Conservation (phyloP, 2,329 filamentous ascomycete species). For the Xylariales sp. region DNA sequence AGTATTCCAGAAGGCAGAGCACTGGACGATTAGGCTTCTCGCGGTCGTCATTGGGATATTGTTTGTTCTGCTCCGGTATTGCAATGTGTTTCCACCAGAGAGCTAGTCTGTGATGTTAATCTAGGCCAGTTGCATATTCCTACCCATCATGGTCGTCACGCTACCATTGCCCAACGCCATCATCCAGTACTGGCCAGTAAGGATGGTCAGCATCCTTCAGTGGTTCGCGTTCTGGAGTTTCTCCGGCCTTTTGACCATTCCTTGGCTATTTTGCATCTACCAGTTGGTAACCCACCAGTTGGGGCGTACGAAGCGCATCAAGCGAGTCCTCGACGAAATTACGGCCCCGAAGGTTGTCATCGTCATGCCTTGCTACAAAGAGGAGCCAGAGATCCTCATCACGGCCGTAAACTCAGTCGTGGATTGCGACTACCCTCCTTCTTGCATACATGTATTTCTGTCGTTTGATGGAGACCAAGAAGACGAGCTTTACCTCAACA, state of each 20-base stretch:
- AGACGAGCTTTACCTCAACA: constrained; percentile 83
- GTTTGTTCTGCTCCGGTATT: constrained; percentile 73
- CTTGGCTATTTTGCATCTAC: constrained; percentile 91
- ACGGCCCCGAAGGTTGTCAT: constrained; percentile 92
- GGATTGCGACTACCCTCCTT: constrained; percentile 87
- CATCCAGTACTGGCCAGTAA: constrained; percentile 64
- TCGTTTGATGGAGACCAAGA: constrained; percentile 91
- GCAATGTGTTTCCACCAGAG: constrained; percentile 1
- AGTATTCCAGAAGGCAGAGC: constrained; percentile 84
- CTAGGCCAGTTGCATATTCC: constrained; percentile 74
- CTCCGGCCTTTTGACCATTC: constrained; percentile 75
- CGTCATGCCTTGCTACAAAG: constrained; percentile 96
- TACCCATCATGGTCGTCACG: constrained; percentile 92
- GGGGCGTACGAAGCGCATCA: constrained; percentile 76
- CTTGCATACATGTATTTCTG: constrained; percentile 90
- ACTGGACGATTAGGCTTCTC: constrained; percentile 75
- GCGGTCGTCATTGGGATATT: constrained; percentile 69
- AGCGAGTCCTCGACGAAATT: constrained; percentile 76
- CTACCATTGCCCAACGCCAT: constrained; percentile 74
- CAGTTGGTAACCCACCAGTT: constrained; percentile 84
- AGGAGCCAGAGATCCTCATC: constrained; percentile 77
- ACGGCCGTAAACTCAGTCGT: constrained; percentile 88
- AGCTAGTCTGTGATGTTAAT: no score
- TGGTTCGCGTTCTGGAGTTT: constrained; percentile 98
- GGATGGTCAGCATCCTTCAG: constrained; percentile 70